phyloP scores from a whole-genome alignment of 306 rosid genomes.

The Nissolia schottii region DNA sequence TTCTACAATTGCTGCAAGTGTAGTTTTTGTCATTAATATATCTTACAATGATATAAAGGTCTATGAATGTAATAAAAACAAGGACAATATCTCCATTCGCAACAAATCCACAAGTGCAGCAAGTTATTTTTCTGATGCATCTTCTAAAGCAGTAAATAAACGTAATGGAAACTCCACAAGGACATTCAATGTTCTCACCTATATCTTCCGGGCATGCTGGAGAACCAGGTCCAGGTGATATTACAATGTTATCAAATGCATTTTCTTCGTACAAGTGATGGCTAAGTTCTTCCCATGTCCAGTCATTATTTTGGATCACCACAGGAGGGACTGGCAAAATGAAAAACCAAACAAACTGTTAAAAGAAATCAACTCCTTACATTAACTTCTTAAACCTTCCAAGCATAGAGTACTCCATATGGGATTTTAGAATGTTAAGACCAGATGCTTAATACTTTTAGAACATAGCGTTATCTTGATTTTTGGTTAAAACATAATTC shows the following conservation, averaged over 20 bases:
- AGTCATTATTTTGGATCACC: slow-evolving; percentile 80
- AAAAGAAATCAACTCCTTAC: slow-evolving; percentile 12
- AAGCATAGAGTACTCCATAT: neutral
- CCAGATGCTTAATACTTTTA: neutral
- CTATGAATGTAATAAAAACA: neutral
- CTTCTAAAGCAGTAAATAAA: neutral
- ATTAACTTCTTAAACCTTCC: slow-evolving; percentile 11
- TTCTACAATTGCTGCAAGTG: neutral
- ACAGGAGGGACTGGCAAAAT: slow-evolving; percentile 81
- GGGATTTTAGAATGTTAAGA: neutral
- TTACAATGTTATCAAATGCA: slow-evolving; percentile 92
- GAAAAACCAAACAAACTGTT: slow-evolving; percentile 28
- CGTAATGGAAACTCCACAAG: slow-evolving; percentile 1
- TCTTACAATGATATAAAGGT: neutral
- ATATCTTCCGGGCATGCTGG: slow-evolving; percentile 79
- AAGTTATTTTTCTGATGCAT: slow-evolving; percentile 7
- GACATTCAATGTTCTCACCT: slow-evolving; percentile 48
- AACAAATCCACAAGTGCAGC: neutral
- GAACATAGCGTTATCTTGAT: neutral
- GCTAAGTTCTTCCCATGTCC: slow-evolving; percentile 75
- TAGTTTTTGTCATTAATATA: neutral
- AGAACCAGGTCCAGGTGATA: slow-evolving; percentile 99
- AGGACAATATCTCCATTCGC: neutral
- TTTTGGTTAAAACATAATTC: neutral
- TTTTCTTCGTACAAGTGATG: slow-evolving; percentile 72